Percentiles rank a stretch among this genome's conserved stretches.
Conservation (phyloP, 192 early-diverging fungal genomes). For the Funneliformis mosseae region DNA sequence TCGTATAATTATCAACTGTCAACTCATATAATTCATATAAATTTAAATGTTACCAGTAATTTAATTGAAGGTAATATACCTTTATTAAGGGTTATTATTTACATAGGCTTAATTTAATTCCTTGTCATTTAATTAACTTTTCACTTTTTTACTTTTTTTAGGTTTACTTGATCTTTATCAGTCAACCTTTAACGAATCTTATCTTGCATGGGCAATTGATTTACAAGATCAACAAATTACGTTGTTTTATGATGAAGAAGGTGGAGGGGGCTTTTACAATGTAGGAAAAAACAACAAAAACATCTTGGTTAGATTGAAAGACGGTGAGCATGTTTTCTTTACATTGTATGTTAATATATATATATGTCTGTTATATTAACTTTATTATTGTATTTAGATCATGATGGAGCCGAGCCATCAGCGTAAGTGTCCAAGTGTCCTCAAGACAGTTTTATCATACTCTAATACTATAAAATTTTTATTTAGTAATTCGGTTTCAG, state of each 20-base stretch:
- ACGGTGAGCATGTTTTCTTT: conserved; percentile 40
- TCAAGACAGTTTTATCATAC: not conserved
- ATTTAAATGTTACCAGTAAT: not conserved
- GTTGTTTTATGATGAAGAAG: conserved; percentile 57
- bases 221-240: conserved; percentile 59
- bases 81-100: not conserved
- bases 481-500: conserved; percentile 51
- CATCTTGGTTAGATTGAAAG: conserved; percentile 58
- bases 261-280: conserved; percentile 55
- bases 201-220: conserved; percentile 62
- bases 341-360: not conserved
- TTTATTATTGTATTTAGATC: conserved; percentile 43
- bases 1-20: not conserved
- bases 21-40: not conserved
- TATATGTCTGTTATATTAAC: not conserved
- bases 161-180: conserved; percentile 64
- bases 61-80: conserved; percentile 23
- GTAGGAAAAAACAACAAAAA: conserved; percentile 43
- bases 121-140: not conserved
- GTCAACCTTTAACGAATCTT: conserved; percentile 47
- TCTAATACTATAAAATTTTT: not conserved
- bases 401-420: conserved; percentile 69
- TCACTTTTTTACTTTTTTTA: conserved; percentile 51
- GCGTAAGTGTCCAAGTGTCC: conserved; percentile 32
- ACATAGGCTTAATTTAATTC: not conserved